These are phyloP conservation scores for Letharia columbiana DNA, from an alignment of 495 filamentous ascomycete species.

Conservation along the genomic window DNA sequence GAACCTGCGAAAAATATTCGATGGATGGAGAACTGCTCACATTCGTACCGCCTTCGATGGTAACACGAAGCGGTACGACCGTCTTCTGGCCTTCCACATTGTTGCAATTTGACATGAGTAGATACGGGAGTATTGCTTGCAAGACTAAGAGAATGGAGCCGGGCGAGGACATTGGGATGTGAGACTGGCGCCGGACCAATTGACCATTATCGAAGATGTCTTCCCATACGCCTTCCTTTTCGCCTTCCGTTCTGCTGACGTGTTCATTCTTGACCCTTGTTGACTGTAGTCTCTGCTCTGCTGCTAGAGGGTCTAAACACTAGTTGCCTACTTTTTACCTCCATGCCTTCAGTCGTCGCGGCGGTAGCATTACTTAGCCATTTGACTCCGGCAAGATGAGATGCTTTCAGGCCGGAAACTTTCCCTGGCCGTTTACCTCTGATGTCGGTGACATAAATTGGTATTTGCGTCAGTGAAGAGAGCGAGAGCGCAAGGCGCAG, in stretches of 20 bases:
- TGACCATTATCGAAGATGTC: slow-evolving; percentile 18
- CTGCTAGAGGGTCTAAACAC: slow-evolving; percentile 27
- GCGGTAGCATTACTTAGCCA: slow-evolving; percentile 56
- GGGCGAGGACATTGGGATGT: slow-evolving; percentile 26
- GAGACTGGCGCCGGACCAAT: slow-evolving; percentile 24
- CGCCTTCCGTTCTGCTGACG: background rate
- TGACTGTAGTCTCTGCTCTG: background rate
- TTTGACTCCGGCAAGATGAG: slow-evolving; percentile 61
- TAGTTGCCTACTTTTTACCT: slow-evolving; percentile 33
- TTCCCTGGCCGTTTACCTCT: slow-evolving; percentile 55
- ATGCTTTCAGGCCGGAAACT: slow-evolving; percentile 58
- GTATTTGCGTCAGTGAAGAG: slow-evolving; percentile 54
- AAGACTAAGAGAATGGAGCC: slow-evolving; percentile 60
- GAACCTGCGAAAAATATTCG: slow-evolving; percentile 70
- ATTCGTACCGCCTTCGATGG: slow-evolving; percentile 72
- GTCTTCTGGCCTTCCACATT: background rate
- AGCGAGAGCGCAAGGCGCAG: slow-evolving; percentile 63
- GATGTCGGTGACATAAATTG: slow-evolving; percentile 59
- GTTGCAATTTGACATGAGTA: slow-evolving; percentile 36
- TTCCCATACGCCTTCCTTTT: slow-evolving; percentile 16
- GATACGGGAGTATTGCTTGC: slow-evolving; percentile 72
- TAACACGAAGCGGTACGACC: slow-evolving; percentile 34
- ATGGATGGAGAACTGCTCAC: slow-evolving; percentile 60
- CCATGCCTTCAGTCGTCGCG: slow-evolving; percentile 35
- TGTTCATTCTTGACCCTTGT: background rate